Evolutionary conservation across 176 grass and related monocot species (phyloP), one percentile per base, ranked within the genome.

Genomic region (Cenchrus purpureus): DNA sequence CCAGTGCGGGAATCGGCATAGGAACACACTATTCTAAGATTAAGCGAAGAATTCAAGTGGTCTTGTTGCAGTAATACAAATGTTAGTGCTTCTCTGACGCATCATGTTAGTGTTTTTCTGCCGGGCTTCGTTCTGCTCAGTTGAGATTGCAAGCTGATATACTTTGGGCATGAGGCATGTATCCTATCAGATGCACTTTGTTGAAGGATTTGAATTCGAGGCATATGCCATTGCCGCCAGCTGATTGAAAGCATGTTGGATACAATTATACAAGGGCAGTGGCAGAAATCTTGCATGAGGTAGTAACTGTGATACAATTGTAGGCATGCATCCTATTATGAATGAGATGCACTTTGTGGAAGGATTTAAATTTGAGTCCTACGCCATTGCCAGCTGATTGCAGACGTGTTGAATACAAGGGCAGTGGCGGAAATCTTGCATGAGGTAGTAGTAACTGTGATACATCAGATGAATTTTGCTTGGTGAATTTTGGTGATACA

Each of bases 191-290:
- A n/a, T 37, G 16, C 44, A 14, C 9, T 45, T 4, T 17, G 45
- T 55, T n/a, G 55, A 85, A 70, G 19, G 14, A 67, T 66, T 85
- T 54, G 54, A 63, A 3, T 85, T 60, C 3, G 15, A 65, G 9
- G 74, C 59, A 4, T 52, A 68, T 68, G 19, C 25, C 37, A 40
- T 40, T 40, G 25, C 25, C 25, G 25, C 51, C 14, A 15, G 52
- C 34, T 74, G 77, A 65, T 58, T 25, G 44, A 10, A 61, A 73
- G 31, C 29, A 71, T 40, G 44, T 19, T 31, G 65, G 42, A 48
- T 59, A 48, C 42, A 32, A 8, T 25, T 25, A 25, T 25, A 25
- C 25, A 25, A 25, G 10, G 8, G n/a, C 52, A 22, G 4, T 40
- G 20, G 19, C 13, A 17, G 16, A 71, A 43, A 28, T 28, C 44